Percentiles rank a stretch among this genome's conserved stretches.
Evolutionary conservation across 441 rosid species (phyloP).

Genomic region (Pelargonium exstipulatum): DNA sequence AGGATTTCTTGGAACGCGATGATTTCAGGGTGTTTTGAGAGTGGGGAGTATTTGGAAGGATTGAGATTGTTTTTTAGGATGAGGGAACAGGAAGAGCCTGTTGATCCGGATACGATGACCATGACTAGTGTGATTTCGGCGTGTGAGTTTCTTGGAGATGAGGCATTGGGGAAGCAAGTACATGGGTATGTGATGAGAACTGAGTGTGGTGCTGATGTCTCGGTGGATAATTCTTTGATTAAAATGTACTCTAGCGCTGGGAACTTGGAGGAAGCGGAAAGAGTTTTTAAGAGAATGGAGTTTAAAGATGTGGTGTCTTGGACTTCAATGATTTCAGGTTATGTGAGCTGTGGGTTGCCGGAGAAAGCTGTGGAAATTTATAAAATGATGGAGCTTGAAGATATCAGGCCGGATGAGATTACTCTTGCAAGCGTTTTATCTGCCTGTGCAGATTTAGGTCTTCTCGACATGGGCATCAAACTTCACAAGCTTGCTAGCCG

Average conservation of each 20-base stretch:
- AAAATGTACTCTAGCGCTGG: slow-evolving; percentile 59
- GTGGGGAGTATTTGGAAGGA: slow-evolving; percentile 52
- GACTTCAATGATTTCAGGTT: slow-evolving; percentile 83
- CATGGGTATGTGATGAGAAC: slow-evolving; percentile 54
- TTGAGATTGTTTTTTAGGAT: slow-evolving; percentile 51
- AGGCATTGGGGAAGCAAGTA: slow-evolving; percentile 54
- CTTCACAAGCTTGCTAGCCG: slow-evolving; percentile 64
- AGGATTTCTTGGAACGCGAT: slow-evolving; percentile 81
- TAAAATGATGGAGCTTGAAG: slow-evolving; percentile 53
- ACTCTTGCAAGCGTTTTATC: slow-evolving; percentile 74
- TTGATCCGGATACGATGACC: slow-evolving; percentile 79
- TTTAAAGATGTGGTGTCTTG: slow-evolving; percentile 69
- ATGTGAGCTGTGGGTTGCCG: slow-evolving; percentile 47
- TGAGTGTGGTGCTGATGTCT: slow-evolving; percentile 42
- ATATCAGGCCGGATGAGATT: slow-evolving; percentile 58
- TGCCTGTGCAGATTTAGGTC: slow-evolving; percentile 63
- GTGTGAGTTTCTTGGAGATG: slow-evolving; percentile 55
- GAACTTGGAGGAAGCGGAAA: slow-evolving; percentile 62
- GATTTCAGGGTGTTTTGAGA: slow-evolving; percentile 68
- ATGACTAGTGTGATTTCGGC: slow-evolving; percentile 81
- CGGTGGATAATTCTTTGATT: slow-evolving; percentile 61
- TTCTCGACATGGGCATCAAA: slow-evolving; percentile 57
- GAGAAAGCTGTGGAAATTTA: slow-evolving; percentile 61
- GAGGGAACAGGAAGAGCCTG: slow-evolving; percentile 40
- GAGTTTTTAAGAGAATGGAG: slow-evolving; percentile 47